Conservation (phyloP, 768 basidiomycete species). For the Hygrophoropsis aurantiaca region DNA sequence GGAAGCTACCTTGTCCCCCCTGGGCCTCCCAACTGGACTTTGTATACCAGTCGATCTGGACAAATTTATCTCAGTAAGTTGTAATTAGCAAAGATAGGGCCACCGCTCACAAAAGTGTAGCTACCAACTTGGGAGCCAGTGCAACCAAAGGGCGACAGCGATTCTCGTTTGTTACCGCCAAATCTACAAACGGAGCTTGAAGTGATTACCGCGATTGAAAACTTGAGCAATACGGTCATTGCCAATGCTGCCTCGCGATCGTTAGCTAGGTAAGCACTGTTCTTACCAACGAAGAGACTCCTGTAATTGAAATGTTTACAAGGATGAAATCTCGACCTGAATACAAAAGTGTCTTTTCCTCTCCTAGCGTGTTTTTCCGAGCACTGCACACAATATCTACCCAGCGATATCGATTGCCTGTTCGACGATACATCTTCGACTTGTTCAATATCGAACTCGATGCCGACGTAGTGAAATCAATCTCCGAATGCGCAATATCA, state of each 20-base stretch:
- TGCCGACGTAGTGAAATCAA: slow-evolving; percentile 51
- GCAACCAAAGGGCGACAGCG: slow-evolving; percentile 26
- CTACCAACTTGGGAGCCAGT: slow-evolving; percentile 65
- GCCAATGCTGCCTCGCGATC: slow-evolving; percentile 93
- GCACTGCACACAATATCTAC: slow-evolving; percentile 86
- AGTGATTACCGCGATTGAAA: slow-evolving; percentile 86
- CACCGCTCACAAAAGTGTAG: slow-evolving; percentile 36
- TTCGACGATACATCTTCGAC: slow-evolving; percentile 89
- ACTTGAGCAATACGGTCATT: slow-evolving; percentile 93
- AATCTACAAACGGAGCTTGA: slow-evolving; percentile 73
- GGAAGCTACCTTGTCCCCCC: slow-evolving; percentile 86
- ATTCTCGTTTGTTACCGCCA: slow-evolving; percentile 61
- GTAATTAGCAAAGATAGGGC: background rate
- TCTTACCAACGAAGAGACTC: background rate
- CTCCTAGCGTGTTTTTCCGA: slow-evolving; percentile 77
- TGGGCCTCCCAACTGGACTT: slow-evolving; percentile 85
- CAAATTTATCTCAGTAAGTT: slow-evolving; percentile 73
- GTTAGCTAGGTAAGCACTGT: slow-evolving; percentile 65
- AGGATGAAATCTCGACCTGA: slow-evolving; percentile 80
- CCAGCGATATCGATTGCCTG: slow-evolving; percentile 87
- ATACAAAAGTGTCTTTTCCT: slow-evolving; percentile 74
- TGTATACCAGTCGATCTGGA: slow-evolving; percentile 87
- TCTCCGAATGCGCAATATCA: slow-evolving; percentile 51
- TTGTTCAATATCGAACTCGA: slow-evolving; percentile 86
- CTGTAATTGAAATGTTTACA: slow-evolving; percentile 1